Evolutionary conservation across 768 basidiomycete species (phyloP), one percentile per base, ranked within the genome.

Genomic region (Hemileccinum impolitum): DNA sequence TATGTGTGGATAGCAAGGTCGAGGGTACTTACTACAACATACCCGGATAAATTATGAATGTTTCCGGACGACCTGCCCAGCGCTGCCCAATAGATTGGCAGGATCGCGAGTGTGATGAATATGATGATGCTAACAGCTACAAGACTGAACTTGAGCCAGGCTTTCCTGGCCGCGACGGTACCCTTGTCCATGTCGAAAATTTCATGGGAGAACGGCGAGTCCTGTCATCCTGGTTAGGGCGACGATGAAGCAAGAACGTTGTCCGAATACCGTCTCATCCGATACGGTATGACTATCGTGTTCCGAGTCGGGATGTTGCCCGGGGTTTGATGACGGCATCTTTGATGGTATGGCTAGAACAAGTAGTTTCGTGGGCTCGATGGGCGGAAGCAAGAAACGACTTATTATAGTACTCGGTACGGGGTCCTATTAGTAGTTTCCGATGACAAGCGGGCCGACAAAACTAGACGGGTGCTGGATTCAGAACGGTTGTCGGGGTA

Each of bases 61-160:
- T 70, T 61, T 28, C 50, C 37, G 6, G 64, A 72, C 10, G 71
- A 71, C 45, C 71, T 72, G 67, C 79, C 80, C 4, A 80, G 62
- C 12, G 78, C 75, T 10, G 79, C 81, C 81, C 81, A 85, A 61
- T 77, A 84, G 39, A 85, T 81, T 3, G 80, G 63, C 48, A 84
- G 64, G 18, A 82, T 66, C 0, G 62, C 65, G 51, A 80, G 74
- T 37, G 84, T 75, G 18, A 75, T 59, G 30, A 80, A 38, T 13
- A 70, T 58, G 15, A 79, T 59, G 23, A 74, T 45, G 12, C 70
- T 53, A 3, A 68, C 60, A 15, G 72, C 69, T 10, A 58, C 50
- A 6, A 73, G 6, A 39, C 80, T 65, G 3, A 70, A 68, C 54
- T 64, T 73, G 42, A 77, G 47, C 66, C 79, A 82, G 10, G 59